phyloP scores from a whole-genome alignment of 495 filamentous ascomycete species.

The Neurospora tetraspora region DNA sequence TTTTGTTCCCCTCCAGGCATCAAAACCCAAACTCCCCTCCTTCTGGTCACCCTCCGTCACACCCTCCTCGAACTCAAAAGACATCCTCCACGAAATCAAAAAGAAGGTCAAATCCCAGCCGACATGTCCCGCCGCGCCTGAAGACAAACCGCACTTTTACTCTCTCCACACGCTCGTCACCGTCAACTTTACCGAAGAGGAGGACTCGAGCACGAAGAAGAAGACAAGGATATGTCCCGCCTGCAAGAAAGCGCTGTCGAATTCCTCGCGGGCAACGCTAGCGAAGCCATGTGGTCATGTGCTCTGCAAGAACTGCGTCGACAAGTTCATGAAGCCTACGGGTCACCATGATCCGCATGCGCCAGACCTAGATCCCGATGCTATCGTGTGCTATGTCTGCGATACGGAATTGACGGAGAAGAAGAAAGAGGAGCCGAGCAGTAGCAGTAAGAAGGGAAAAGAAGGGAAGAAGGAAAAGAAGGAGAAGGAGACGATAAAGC shows the following conservation, averaged over 20 bases:
- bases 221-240: constrained; percentile 66
- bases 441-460: constrained; percentile 41
- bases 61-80: constrained; percentile 45
- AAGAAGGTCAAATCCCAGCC: constrained; percentile 63
- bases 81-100: constrained; percentile 43
- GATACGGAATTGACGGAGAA: constrained; percentile 59
- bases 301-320: constrained; percentile 77
- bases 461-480: constrained; percentile 39
- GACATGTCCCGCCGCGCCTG: constrained; percentile 67
- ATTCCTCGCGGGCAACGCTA: constrained; percentile 74
- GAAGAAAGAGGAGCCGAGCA: constrained; percentile 34
- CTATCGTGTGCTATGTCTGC: constrained; percentile 77
- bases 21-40: constrained; percentile 68
- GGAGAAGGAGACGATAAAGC: constrained; percentile 49
- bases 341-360: constrained; percentile 55
- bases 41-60: constrained; percentile 92
- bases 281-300: constrained; percentile 93
- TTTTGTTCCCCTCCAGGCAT: constrained; percentile 29
- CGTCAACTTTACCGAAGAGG: constrained; percentile 72
- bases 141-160: constrained; percentile 61
- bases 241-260: constrained; percentile 76
- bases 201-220: constrained; percentile 39
- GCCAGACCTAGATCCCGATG: constrained; percentile 40
- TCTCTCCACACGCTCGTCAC: constrained; percentile 74
- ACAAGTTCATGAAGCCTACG: constrained; percentile 69